Conservation (phyloP, 2,329 filamentous ascomycete genomes). For the Macrophomina tecta region DNA sequence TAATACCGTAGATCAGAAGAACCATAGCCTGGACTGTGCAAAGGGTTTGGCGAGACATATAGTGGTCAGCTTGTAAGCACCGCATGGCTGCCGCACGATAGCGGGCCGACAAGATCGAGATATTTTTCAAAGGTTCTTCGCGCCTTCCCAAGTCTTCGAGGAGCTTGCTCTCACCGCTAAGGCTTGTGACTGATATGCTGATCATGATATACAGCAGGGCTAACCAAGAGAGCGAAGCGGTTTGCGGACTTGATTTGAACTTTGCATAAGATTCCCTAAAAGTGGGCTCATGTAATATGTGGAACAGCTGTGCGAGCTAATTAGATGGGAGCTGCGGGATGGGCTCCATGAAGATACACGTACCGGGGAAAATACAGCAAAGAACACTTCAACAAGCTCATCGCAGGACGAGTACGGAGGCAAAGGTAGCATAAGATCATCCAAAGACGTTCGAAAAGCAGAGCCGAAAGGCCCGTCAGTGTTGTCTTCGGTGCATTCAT, state of each 20-base stretch:
- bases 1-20: slow-evolving; percentile 47
- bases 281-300: neutral
- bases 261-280: neutral
- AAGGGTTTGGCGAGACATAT: slow-evolving; percentile 48
- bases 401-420: neutral
- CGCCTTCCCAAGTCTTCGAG: neutral
- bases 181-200: neutral
- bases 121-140: neutral
- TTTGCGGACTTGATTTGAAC: neutral
- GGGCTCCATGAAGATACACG: neutral
- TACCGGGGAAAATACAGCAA: slow-evolving; percentile 8
- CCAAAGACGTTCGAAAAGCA: neutral
- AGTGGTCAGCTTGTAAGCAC: slow-evolving; percentile 48
- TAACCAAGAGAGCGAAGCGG: neutral
- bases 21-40: slow-evolving; percentile 49
- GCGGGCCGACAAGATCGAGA: slow-evolving; percentile 19
- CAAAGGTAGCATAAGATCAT: neutral
- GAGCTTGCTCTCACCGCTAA: neutral
- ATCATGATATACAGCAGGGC: neutral
- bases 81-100: slow-evolving; percentile 47
- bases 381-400: slow-evolving; percentile 11
- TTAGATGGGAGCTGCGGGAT: neutral
- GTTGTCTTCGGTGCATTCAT: neutral
- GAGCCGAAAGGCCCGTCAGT: neutral
- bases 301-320: neutral